Evolutionary conservation across 2,329 filamentous ascomycete species (phyloP), one percentile per base, ranked within the genome.

Genomic region (Epicoccum sorghinum): DNA sequence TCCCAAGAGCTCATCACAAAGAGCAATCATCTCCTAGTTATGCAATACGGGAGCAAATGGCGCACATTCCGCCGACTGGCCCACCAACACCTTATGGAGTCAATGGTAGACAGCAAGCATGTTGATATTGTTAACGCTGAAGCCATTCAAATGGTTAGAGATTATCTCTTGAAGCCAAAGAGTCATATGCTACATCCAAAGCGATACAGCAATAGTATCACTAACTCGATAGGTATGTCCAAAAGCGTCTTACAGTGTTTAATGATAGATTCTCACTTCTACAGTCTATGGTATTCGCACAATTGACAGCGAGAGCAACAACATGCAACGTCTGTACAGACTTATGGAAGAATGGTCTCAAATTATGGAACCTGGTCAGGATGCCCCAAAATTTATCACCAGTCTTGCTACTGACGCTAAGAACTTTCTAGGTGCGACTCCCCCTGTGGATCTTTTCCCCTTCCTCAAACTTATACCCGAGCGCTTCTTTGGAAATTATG

Each of bases 11-110:
- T 82, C 22, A 79, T 82, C 42, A 77, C 77, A 2, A 67, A 72
- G 3, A 78, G 79, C 3, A 74, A 82, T 55, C 80, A 82, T 59
- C 65, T 81, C 4, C 68, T 81, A 4, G 60, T 78, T 18, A 80
- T 82, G 76, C 65, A 79, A 29, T 79, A 81, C 41, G 76, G 77
- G 0, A 66, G 74, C n/a, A 69, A 65, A 18, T 83, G 81, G 81
- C 69, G 78, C 4, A 69, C 57, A 3, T 74, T 76, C 13, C 73
- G 82, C 13, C 79, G 77, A 52, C 33, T 43, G 18, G 18, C 18
- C n/a, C 27, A 82, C 52, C 75, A 79, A 45, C 69, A 75, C 51
- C 73, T 81, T 37, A 80, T 74, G 62, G 80, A 82, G 59, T 69
- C 67, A 8, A 73, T 76, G 55, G 69, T 77, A 13, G 77, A 81